Conservation (phyloP, 768 basidiomycete genomes). For the Russula abietina region DNA sequence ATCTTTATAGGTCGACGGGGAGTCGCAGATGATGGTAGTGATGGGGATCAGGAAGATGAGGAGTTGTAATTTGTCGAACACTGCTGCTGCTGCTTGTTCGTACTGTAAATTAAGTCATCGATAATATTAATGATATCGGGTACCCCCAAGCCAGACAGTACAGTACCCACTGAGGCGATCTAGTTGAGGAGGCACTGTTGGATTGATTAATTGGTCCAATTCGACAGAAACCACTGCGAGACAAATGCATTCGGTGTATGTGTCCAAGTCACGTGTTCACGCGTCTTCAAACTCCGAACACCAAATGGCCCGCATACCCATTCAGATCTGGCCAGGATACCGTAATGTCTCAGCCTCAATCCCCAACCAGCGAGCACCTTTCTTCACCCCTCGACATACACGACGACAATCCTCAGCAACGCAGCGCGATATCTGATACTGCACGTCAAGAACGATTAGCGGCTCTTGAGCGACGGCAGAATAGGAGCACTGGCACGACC, state of each 20-base stretch:
- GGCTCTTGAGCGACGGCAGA: slow-evolving; percentile 30
- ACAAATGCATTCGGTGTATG: too few species aligned
- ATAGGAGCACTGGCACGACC: not conserved
- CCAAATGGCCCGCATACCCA: too few species aligned
- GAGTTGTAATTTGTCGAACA: slow-evolving; percentile 7
- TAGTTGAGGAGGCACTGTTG: too few species aligned
- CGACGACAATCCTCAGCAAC: not conserved
- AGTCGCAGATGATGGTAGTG: not conserved
- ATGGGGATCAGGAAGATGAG: slow-evolving; percentile 18
- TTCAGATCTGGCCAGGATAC: too few species aligned
- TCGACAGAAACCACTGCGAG: too few species aligned
- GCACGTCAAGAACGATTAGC: slow-evolving; percentile 53
- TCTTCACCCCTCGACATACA: not conserved
- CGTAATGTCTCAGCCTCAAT: slow-evolving; percentile 10
- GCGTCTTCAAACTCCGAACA: too few species aligned
- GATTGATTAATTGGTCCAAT: too few species aligned
- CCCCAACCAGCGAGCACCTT: not conserved
- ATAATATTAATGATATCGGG: not conserved
- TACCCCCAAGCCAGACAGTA: too few species aligned
- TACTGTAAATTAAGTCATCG: not conserved
- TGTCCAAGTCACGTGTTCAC: too few species aligned
- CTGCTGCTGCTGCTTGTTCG: not conserved
- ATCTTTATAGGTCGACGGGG: slow-evolving; percentile 11
- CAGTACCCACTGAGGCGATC: too few species aligned
- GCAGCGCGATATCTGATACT: slow-evolving; percentile 32